Base-by-base conservation (phyloP, 1,284 basidiomycete genomes). In the Tranzscheliella williamsii region DNA sequence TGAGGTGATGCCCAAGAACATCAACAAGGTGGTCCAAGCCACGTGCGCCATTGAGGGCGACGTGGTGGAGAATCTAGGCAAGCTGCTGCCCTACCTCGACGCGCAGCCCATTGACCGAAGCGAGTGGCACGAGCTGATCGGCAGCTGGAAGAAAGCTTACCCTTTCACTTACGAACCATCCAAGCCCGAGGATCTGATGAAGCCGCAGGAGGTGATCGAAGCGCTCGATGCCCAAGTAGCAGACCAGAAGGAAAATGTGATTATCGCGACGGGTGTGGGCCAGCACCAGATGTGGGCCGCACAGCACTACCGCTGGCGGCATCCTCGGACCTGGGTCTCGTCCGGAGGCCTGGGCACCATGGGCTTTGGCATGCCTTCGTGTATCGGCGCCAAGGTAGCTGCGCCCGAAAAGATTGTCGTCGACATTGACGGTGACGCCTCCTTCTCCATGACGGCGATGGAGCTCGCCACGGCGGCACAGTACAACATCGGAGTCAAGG, bases 251-350 rank as follows among this genome's bases (percentile, higher is more conserved):
- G 88, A 91, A 44, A 85, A 96, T 33, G 84, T 96, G 23, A 82
- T 98, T 71, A 81, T 98, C 60, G 81, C 90, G 3, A 97, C 95
- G 3, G 94, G 94, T 72, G 95, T 98, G 20, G 95, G 95, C 4
- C 94, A 97, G 79, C 94, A 98, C 81, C 94, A 98, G 80, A 98
- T 98, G 94, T 98, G 92, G 92, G 93, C 94, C 1, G 91, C 90
- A 37, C 95, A 98, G 79, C 84, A 89, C 79, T 97, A 86, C 81
- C 84, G 92, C 67, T 97, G 93, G 93, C 88, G 82, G 52, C 79
- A 87, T 42, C 94, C 94, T 0, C 84, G 87, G 32, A 84, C 89
- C 26, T 89, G 93, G 87, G 86, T 98, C 53, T 92, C 92, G 7
- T 94, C 91, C n/a, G 94, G 94, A 69, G 94, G 94, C 67, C 85